A percentile compares a stretch with the other conserved stretches of the same genome.
Conservation (phyloP, 352 stramenopile species). For the Phytophthora colocasiae region DNA sequence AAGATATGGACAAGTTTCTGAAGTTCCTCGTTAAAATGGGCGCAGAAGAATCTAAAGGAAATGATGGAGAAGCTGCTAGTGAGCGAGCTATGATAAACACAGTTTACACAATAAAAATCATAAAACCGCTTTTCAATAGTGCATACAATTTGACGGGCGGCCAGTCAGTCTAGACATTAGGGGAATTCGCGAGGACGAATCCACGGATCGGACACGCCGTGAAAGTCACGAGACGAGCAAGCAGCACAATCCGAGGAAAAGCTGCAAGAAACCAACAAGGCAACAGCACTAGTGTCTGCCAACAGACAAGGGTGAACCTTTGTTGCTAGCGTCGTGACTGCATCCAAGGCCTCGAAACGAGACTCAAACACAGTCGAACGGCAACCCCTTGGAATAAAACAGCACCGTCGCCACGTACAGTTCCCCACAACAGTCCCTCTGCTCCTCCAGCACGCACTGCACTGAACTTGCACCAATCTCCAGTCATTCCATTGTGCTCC, state of each 20-base stretch:
- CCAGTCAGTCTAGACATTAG: slow-evolving; percentile 29
- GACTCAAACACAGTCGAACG: slow-evolving; percentile 34
- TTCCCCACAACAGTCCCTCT: slow-evolving; percentile 4
- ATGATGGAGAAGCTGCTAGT: slow-evolving; percentile 4
- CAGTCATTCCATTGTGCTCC: slow-evolving; percentile 14
- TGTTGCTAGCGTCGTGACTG: slow-evolving; percentile 64
- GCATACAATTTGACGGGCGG: not conserved
- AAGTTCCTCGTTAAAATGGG: not conserved
- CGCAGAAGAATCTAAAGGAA: not conserved
- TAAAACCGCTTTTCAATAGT: too few relatives aligned
- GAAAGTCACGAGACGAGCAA: slow-evolving; percentile 15
- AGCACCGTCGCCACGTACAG: slow-evolving; percentile 9
- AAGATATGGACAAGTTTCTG: not conserved
- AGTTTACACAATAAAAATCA: too few relatives aligned
- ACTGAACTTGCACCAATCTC: slow-evolving; percentile 18
- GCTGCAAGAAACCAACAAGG: slow-evolving; percentile 10
- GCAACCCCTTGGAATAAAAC: slow-evolving; percentile 36
- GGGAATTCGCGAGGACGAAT: slow-evolving; percentile 26
- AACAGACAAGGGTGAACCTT: slow-evolving; percentile 72
- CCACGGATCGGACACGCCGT: slow-evolving; percentile 31
- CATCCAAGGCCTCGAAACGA: slow-evolving; percentile 23
- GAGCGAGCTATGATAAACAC: too few relatives aligned
- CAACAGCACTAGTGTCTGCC: slow-evolving; percentile 16
- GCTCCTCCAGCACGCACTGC: slow-evolving; percentile 32
- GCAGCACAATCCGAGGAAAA: slow-evolving; percentile 18